A percentile compares a stretch with the other conserved stretches of the same genome.
These are phyloP conservation scores for Picochlorum sp. DNA, from an alignment of 139 green algal species.

Conservation along the genomic window DNA sequence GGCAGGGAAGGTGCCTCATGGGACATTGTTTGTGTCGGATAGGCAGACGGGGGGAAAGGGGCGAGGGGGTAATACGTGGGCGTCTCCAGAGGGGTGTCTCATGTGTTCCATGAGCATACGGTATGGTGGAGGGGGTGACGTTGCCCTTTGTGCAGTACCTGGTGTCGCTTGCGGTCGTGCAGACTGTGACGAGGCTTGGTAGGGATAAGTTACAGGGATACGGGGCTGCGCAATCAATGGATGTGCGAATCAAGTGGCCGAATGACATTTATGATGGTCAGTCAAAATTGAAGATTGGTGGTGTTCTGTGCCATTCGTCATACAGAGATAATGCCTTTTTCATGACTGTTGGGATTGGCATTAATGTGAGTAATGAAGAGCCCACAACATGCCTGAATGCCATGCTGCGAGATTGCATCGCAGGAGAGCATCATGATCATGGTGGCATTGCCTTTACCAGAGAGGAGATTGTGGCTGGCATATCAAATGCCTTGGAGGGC, in stretches of 20 bases:
- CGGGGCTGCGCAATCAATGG: conserved; percentile 8
- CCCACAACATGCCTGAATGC: conserved; percentile 84
- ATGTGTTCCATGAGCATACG: conserved; percentile 73
- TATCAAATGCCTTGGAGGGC: conserved; percentile 42
- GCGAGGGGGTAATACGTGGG: conserved; percentile 82
- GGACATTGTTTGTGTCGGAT: conserved; percentile 58
- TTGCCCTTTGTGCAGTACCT: conserved; percentile 94
- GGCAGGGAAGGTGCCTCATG: conserved; percentile 41
- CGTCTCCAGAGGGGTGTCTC: conserved; percentile 78
- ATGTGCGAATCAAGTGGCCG: conserved; percentile 91
- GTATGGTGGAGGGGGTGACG: conserved; percentile 40
- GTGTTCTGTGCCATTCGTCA: conserved; percentile 82
- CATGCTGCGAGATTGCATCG: conserved; percentile 37
- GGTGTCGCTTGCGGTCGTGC: conserved; percentile 75
- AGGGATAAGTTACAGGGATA: not conserved
- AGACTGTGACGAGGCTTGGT: conserved; percentile 49
- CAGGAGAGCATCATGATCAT: not conserved
- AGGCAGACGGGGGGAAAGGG: conserved; percentile 60
- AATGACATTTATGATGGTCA: conserved; percentile 83
- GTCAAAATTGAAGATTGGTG: conserved; percentile 70
- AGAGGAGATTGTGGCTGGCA: conserved; percentile 44
- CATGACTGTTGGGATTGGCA: conserved; percentile 66
- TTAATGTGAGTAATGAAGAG: conserved; percentile 84
- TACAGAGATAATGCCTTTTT: conserved; percentile 57
- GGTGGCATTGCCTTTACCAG: not conserved